These are phyloP conservation scores for Diplodia scrobiculata DNA, from an alignment of 2,329 filamentous ascomycete species.

Conservation along the genomic window DNA sequence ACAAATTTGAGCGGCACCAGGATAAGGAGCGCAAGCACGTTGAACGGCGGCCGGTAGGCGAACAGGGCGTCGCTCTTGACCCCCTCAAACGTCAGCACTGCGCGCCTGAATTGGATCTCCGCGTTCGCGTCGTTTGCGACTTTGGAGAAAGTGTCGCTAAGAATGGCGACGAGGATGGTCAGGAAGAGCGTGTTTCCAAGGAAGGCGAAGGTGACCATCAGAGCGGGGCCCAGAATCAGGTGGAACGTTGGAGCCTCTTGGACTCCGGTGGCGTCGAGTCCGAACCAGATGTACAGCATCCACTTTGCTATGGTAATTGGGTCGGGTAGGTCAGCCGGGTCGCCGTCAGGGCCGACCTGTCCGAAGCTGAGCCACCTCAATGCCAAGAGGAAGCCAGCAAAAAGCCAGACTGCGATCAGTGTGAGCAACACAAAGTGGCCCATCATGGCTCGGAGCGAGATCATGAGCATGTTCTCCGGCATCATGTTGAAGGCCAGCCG, in stretches of 20 bases:
- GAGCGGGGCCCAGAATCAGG: constrained; percentile 71
- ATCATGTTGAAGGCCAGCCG: constrained; percentile 80
- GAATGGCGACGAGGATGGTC: constrained; percentile 85
- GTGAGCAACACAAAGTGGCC: constrained; percentile 79
- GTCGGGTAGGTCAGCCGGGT: constrained; percentile 20
- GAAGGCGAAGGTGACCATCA: constrained; percentile 85
- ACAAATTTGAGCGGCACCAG: constrained; percentile 76
- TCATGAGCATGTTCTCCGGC: constrained; percentile 80
- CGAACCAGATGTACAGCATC: constrained; percentile 95
- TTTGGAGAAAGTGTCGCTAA: constrained; percentile 79
- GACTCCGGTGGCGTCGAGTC: constrained; percentile 69
- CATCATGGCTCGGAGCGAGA: constrained; percentile 82
- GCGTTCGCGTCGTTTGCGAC: constrained; percentile 75
- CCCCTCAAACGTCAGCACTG: constrained; percentile 80
- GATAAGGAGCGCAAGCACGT: constrained; percentile 73
- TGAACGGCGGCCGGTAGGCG: constrained; percentile 80
- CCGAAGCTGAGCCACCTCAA: constrained; percentile 71
- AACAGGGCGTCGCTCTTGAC: constrained; percentile 84
- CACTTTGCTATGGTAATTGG: constrained; percentile 75
- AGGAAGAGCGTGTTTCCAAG: constrained; percentile 84
- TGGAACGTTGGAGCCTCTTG: constrained; percentile 69
- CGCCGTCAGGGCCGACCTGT: constrained; percentile 30
- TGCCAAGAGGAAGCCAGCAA: constrained; percentile 76
- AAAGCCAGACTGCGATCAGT: constrained; percentile 76
- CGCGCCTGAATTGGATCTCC: constrained; percentile 81